Evolutionary conservation across 805 yeast species (phyloP).

Genomic region (Pichia occidentalis): DNA sequence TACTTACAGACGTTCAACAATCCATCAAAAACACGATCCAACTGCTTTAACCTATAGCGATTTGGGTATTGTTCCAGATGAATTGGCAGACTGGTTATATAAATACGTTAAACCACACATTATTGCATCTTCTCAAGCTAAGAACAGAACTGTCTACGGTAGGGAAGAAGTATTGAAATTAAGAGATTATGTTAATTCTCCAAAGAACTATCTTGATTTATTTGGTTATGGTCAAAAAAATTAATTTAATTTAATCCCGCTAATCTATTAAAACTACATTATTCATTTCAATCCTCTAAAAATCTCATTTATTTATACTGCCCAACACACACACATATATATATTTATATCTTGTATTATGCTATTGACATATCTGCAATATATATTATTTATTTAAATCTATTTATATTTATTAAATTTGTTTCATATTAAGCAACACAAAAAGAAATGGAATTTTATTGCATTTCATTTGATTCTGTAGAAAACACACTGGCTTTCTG

Average conservation of each 20-base stretch:
- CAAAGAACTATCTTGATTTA: conserved; percentile 28
- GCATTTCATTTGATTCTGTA: too few species aligned
- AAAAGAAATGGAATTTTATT: neutral
- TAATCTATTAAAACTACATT: conserved; percentile 4
- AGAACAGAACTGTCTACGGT: conserved; percentile 33
- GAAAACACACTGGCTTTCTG: too few species aligned
- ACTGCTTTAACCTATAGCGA: conserved; percentile 60
- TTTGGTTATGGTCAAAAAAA: conserved; percentile 22
- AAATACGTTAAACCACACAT: conserved; percentile 36
- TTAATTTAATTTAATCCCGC: conserved; percentile 2
- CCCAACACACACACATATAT: neutral
- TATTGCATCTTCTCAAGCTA: conserved; percentile 29
- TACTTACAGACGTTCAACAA: conserved; percentile 64
- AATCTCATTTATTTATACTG: neutral
- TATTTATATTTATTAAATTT: conserved; percentile 5
- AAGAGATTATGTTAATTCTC: conserved; percentile 32
- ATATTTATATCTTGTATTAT: conserved; percentile 2
- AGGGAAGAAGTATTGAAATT: conserved; percentile 31
- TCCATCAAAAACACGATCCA: conserved; percentile 58
- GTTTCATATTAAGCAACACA: neutral
- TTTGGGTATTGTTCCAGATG: conserved; percentile 58
- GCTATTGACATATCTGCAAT: too few species aligned
- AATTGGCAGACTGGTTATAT: conserved; percentile 44
- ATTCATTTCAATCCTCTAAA: conserved; percentile 6
- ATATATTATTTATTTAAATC: too few species aligned